A percentile compares a stretch with the other conserved stretches of the same genome.
phyloP scores from a whole-genome alignment of 306 rosid genomes.

The Quercus alba region DNA sequence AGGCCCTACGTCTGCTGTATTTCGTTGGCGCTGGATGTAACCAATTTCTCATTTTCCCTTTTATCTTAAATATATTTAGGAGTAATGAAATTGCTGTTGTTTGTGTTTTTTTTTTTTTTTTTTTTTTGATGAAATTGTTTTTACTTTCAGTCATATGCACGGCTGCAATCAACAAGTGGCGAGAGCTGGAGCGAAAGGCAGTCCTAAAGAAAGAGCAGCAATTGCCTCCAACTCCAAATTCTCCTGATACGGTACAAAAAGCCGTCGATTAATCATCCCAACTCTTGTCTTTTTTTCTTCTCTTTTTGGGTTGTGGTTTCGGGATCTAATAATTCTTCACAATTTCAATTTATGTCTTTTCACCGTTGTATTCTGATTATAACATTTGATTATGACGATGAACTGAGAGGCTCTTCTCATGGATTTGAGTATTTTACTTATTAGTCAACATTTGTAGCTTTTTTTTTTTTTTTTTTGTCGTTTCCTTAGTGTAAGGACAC shows the following conservation, averaged over 20 bases:
- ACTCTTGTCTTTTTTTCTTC: neutral
- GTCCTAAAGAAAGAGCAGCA: slow-evolving; percentile 24
- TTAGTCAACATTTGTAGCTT: neutral
- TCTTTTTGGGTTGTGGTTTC: neutral
- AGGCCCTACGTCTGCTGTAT: slow-evolving; percentile 55
- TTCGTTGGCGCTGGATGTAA: slow-evolving; percentile 85
- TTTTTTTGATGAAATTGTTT: neutral
- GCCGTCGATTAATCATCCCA: slow-evolving; percentile 28
- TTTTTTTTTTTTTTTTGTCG: neutral
- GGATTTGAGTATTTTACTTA: neutral
- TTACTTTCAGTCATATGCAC: slow-evolving; percentile 47
- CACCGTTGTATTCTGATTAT: neutral
- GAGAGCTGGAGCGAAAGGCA: slow-evolving; percentile 50
- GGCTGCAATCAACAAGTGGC: slow-evolving; percentile 52
- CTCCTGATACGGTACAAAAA: slow-evolving; percentile 35
- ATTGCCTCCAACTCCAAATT: slow-evolving; percentile 10
- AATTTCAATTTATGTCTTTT: neutral
- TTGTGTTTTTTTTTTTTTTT: neutral
- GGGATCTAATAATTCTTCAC: neutral
- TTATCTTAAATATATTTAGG: neutral
- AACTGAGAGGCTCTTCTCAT: neutral
- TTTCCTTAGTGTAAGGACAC: neutral
- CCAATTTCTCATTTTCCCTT: slow-evolving; percentile 13
- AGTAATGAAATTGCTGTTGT: neutral
- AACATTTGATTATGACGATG: neutral